phyloP scores from a whole-genome alignment of 2,329 filamentous ascomycete genomes.

The Colletotrichum horii region DNA sequence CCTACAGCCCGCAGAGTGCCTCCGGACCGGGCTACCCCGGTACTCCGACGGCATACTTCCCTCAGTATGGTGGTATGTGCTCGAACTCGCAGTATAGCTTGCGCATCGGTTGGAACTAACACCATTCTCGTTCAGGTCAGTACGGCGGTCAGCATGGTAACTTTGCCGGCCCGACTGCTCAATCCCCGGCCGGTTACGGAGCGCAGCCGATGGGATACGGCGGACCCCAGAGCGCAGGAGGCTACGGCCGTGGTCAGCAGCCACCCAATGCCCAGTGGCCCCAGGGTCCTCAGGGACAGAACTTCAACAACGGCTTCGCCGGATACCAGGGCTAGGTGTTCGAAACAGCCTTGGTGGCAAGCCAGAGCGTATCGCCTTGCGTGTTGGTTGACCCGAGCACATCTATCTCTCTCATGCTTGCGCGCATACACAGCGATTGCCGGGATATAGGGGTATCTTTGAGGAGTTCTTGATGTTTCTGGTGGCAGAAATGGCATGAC shows the following conservation, averaged over 20 bases:
- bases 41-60: conserved; percentile 84
- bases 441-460: conserved; percentile 11
- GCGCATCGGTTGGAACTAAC: conserved; percentile 28
- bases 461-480: conserved; percentile 10
- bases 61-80: conserved; percentile 83
- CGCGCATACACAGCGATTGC: conserved; percentile 7
- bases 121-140: conserved; percentile 41
- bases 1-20: conserved; percentile 75
- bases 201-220: conserved; percentile 75
- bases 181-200: conserved; percentile 67
- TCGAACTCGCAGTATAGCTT: not conserved
- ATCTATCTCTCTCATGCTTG: not conserved
- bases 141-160: conserved; percentile 71
- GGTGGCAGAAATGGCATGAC: conserved; percentile 18
- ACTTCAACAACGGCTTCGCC: conserved; percentile 67
- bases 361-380: not conserved
- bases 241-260: conserved; percentile 80
- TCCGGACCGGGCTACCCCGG: conserved; percentile 77
- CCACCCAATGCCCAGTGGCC: conserved; percentile 62
- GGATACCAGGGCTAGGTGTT: conserved; percentile 63
- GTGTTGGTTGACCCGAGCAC: conserved; percentile 5
- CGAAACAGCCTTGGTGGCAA: not conserved
- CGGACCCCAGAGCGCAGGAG: conserved; percentile 77
- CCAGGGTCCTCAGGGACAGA: conserved; percentile 55
- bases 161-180: conserved; percentile 66